phyloP scores from a whole-genome alignment of 139 green algal species.

The Tetraselmis striata region DNA sequence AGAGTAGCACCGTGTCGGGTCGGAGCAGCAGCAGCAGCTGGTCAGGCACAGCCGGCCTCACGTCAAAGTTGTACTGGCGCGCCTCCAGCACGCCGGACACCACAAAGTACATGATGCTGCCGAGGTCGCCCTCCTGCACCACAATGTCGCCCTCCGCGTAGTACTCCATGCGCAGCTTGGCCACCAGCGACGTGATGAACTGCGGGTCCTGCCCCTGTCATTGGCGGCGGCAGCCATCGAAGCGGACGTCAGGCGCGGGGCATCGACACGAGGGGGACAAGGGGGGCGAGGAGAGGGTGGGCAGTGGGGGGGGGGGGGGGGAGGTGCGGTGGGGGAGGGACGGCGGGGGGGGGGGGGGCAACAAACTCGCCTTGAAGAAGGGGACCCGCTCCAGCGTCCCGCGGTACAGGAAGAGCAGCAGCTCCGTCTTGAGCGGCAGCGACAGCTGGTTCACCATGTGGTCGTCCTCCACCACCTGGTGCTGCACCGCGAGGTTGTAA shows the following conservation, averaged over 20 bases:
- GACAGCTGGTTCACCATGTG: conserved; percentile 33
- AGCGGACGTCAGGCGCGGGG: not conserved
- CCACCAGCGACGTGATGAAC: conserved; percentile 41
- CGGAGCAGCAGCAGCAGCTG: too few species aligned
- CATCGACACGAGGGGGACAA: not conserved
- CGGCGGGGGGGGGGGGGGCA: too few species aligned
- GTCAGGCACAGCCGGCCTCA: not conserved
- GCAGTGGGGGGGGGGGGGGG: not conserved
- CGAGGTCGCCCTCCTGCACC: conserved; percentile 33
- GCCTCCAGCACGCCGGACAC: conserved; percentile 32
- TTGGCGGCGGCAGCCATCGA: too few species aligned
- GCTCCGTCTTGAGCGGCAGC: conserved; percentile 19
- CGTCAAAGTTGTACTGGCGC: not conserved
- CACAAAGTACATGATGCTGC: conserved; percentile 45
- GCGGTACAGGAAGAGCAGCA: conserved; percentile 25
- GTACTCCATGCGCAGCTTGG: conserved; percentile 42
- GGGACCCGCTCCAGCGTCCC: conserved; percentile 20
- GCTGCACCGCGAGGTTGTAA: not conserved
- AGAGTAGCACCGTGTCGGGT: not conserved
- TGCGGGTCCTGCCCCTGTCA: conserved; percentile 33
- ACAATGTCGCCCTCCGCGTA: conserved; percentile 17
- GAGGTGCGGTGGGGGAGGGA: not conserved
- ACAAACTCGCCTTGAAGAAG: conserved; percentile 25
- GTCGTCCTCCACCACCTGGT: conserved; percentile 18
- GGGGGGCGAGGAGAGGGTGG: not conserved